Conservation (phyloP, 75 land plant species). For the Picea glauca region DNA sequence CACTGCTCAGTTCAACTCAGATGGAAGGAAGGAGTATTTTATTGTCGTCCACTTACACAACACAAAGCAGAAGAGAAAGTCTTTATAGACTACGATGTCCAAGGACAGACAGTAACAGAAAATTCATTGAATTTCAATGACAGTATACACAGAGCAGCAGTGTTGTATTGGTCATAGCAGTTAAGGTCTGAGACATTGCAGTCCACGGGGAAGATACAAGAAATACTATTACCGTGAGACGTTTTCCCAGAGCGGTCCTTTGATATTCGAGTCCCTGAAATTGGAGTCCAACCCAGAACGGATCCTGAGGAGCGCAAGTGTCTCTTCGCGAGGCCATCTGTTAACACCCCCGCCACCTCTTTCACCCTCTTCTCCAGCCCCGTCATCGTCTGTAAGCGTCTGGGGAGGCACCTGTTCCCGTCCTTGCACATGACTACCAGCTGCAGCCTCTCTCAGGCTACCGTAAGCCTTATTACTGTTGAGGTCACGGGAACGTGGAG, state of each 20-base stretch:
- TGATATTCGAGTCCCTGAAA: constrained; percentile 23
- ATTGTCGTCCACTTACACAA: no score
- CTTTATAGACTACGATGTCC: no score
- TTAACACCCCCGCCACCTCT: constrained; percentile 10
- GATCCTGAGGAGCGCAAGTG: constrained; percentile 20
- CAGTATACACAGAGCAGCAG: no score
- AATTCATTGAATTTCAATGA: no score
- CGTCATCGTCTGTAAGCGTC: constrained; percentile 8
- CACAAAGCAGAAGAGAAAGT: no score
- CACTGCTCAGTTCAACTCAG: no score
- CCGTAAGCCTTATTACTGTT: neutral
- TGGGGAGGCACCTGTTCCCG: neutral
- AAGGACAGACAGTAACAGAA: no score
- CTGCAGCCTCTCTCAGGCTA: neutral
- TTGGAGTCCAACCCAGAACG: constrained; percentile 25
- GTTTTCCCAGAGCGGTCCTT: constrained; percentile 28
- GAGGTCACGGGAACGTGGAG: neutral
- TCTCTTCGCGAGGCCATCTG: constrained; percentile 25
- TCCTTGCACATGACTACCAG: neutral
- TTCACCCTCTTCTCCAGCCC: neutral
- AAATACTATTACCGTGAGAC: constrained; percentile 21
- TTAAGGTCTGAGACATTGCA: no score
- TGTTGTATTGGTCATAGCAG: no score
- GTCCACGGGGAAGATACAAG: neutral
- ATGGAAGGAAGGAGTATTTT: no score